Evolutionary conservation across 2,329 filamentous ascomycete genomes (phyloP).

Genomic region (Aspergillus brunneoviolaceus): DNA sequence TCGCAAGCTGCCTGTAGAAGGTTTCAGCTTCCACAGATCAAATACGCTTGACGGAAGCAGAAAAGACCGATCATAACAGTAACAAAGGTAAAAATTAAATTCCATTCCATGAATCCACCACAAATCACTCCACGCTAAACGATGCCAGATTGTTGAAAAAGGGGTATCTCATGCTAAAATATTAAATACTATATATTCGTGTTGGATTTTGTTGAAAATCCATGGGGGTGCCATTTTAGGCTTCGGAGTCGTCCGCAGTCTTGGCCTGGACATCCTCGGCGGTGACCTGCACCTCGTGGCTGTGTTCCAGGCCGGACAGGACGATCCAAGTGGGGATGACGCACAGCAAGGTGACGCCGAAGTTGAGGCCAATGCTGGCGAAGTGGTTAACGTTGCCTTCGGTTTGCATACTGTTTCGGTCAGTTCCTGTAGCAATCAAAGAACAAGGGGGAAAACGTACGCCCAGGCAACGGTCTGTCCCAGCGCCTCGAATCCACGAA

Average conservation of each 20-base stretch:
- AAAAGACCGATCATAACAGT: no score
- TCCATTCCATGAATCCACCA: no score
- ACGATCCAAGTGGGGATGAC: slow-evolving; percentile 12
- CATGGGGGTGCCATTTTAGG: not conserved
- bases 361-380: slow-evolving; percentile 12
- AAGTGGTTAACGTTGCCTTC: slow-evolving; percentile 16
- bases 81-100: no score
- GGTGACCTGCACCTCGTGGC: slow-evolving; percentile 10
- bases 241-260: not conserved
- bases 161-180: not conserved
- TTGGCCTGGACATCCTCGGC: slow-evolving; percentile 1
- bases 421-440: not conserved
- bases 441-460: not conserved
- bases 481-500: slow-evolving; percentile 11
- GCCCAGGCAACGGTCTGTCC: slow-evolving; percentile 15
- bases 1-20: no score
- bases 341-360: slow-evolving; percentile 11
- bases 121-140: not conserved
- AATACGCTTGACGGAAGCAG: no score
- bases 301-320: slow-evolving; percentile 12
- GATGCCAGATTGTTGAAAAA: not conserved
- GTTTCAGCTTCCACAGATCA: no score
- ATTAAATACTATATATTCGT: not conserved
- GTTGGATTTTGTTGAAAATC: no score
- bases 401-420: slow-evolving; percentile 7